Evolutionary conservation across 1,284 basidiomycete species (phyloP), one percentile per base, ranked within the genome.

Genomic region (Filobasidium uniguttulatum): DNA sequence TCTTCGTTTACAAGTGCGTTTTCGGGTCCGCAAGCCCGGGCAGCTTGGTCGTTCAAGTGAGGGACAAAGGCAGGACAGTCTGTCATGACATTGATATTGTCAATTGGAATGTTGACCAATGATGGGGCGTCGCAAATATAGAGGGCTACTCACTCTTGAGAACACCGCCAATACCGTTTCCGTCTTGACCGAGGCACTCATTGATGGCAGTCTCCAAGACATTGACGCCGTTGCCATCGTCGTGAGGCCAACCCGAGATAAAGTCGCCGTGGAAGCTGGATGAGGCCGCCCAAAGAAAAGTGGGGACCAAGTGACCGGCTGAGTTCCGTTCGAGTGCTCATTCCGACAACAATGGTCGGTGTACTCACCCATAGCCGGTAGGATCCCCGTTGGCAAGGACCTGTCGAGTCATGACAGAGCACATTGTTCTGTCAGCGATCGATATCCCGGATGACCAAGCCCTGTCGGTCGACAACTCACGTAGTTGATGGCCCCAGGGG

Each of bases 241-340:
- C 54, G 46, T 57, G 52, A n/a, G 65, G 62, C 68, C 68, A 69
- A 34, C 68, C 68, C 48, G 62, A 63, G 47, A 65, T 40, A 54
- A 69, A 70, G 58, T 69, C 68, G 44, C 58, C 68, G 59, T 70
- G 69, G 49, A 63, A 59, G 44, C 64, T 62, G 48, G 62, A 62
- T 20, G 26, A 30, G 44, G 23, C 25, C n/a, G 29, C 43, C 31
- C 31, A 33, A 9, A n/a, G n/a, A 9, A 33, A n/a, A 9, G 9
- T 33, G 9, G 31, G 31, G 9, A 33, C n/a, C n/a, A n/a, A n/a
- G n/a, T n/a, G n/a, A n/a, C n/a, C n/a, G n/a, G n/a, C n/a, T n/a
- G n/a, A n/a, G n/a, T n/a, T n/a, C n/a, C n/a, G n/a, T n/a, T n/a
- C n/a, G n/a, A n/a, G n/a, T n/a, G n/a, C n/a, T n/a, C n/a, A n/a